Conservation (phyloP, 768 basidiomycete genomes). For the Auricularia auricula-judae region DNA sequence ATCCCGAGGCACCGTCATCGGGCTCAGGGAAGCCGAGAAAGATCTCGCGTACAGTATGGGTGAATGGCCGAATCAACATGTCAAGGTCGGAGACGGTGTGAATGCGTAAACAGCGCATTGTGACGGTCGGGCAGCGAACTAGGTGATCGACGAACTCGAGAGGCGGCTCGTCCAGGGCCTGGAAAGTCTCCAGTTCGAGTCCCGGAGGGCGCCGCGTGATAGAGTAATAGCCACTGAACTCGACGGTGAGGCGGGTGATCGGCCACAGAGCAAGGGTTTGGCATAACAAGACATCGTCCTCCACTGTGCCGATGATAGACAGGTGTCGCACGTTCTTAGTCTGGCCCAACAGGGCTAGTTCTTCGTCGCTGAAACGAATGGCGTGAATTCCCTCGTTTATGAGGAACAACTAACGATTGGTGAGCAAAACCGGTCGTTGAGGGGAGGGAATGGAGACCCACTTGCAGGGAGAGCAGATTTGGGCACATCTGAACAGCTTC, state of each 20-base stretch:
- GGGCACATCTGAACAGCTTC: not conserved
- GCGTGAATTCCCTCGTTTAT: not conserved
- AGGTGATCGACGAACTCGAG: not conserved
- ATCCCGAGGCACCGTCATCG: not conserved
- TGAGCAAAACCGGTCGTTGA: not conserved
- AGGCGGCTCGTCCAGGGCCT: not conserved
- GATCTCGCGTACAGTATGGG: not conserved
- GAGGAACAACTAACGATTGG: not conserved
- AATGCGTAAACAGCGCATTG: not conserved
- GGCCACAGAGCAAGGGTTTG: not conserved
- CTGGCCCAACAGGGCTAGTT: not conserved
- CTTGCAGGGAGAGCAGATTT: not conserved
- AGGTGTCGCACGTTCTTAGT: not conserved
- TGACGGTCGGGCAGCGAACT: not conserved
- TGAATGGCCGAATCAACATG: constrained; percentile 1
- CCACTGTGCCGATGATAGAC: not conserved
- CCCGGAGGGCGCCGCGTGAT: not conserved
- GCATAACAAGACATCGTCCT: not conserved
- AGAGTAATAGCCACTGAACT: not conserved
- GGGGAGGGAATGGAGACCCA: not conserved
- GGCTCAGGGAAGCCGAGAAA: not conserved
- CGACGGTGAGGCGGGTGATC: not conserved
- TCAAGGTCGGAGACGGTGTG: constrained; percentile 2
- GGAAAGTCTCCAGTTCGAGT: not conserved
- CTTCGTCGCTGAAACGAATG: not conserved